Evolutionary conservation across 2,329 filamentous ascomycete genomes (phyloP).

Genomic region (Leptographium lundbergii): DNA sequence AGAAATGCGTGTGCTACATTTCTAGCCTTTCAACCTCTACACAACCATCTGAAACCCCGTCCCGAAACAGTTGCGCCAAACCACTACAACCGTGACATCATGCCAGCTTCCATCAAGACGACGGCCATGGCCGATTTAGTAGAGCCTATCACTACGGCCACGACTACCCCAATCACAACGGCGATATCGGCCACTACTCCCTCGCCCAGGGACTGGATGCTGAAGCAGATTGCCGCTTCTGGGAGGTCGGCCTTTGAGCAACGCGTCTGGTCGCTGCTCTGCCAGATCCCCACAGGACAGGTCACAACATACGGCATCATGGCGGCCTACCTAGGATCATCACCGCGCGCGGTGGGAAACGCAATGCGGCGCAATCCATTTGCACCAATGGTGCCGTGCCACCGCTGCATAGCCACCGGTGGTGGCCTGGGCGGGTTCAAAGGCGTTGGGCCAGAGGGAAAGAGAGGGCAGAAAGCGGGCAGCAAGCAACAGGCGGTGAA

Average conservation of each 20-base stretch:
- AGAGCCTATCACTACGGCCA: neutral
- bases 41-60: neutral
- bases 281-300: constrained; percentile 61
- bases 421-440: constrained; percentile 61
- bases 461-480: constrained; percentile 41
- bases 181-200: neutral
- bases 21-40: neutral
- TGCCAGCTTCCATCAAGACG: neutral
- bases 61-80: neutral
- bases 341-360: constrained; percentile 65
- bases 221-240: constrained; percentile 31
- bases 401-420: constrained; percentile 64
- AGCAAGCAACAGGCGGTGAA: constrained; percentile 23
- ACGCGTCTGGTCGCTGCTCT: constrained; percentile 56
- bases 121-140: neutral
- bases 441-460: constrained; percentile 49
- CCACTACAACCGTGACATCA: neutral
- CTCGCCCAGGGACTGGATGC: constrained; percentile 23
- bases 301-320: constrained; percentile 71
- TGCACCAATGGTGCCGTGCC: constrained; percentile 69
- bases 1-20: neutral
- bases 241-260: constrained; percentile 43
- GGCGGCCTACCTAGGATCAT: constrained; percentile 53
- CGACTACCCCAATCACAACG: neutral
- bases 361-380: constrained; percentile 71